Conservation (phyloP, 2,329 filamentous ascomycete genomes). For the Pseudonectria foliicola region DNA sequence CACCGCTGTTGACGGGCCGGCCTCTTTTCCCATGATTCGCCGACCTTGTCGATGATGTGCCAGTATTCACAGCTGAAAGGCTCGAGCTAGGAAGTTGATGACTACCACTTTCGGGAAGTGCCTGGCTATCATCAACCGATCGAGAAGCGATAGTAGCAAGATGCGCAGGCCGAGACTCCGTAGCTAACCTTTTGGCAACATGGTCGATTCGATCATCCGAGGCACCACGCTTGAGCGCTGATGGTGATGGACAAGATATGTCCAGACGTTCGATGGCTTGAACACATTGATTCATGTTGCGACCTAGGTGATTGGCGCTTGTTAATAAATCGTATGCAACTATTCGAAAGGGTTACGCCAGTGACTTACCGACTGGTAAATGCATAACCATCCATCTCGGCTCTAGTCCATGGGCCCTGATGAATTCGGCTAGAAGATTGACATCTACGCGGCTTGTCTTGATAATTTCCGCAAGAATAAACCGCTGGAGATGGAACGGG, state of each 20-base stretch:
- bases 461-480: slow-evolving; percentile 51
- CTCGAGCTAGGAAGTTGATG: background rate
- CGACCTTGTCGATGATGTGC: slow-evolving; percentile 3
- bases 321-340: slow-evolving; percentile 1
- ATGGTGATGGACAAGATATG: slow-evolving; percentile 19
- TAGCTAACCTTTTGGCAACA: slow-evolving; percentile 26
- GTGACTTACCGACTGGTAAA: slow-evolving; percentile 36
- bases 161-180: too few relatives aligned
- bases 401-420: slow-evolving; percentile 33
- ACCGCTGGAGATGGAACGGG: slow-evolving; percentile 36
- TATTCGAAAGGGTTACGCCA: background rate
- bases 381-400: slow-evolving; percentile 43
- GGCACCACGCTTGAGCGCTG: slow-evolving; percentile 28
- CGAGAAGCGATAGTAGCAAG: too few relatives aligned
- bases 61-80: background rate
- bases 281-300: slow-evolving; percentile 41
- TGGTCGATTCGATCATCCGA: slow-evolving; percentile 27
- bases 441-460: slow-evolving; percentile 47
- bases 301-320: slow-evolving; percentile 28
- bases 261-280: slow-evolving; percentile 32
- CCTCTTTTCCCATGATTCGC: slow-evolving; percentile 34
- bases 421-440: slow-evolving; percentile 38
- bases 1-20: slow-evolving; percentile 32
- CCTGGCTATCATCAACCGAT: too few relatives aligned
- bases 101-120: too few relatives aligned